These are phyloP conservation scores for Gynandropsis gynandra DNA, from an alignment of 345 rosid species.

Conservation along the genomic window DNA sequence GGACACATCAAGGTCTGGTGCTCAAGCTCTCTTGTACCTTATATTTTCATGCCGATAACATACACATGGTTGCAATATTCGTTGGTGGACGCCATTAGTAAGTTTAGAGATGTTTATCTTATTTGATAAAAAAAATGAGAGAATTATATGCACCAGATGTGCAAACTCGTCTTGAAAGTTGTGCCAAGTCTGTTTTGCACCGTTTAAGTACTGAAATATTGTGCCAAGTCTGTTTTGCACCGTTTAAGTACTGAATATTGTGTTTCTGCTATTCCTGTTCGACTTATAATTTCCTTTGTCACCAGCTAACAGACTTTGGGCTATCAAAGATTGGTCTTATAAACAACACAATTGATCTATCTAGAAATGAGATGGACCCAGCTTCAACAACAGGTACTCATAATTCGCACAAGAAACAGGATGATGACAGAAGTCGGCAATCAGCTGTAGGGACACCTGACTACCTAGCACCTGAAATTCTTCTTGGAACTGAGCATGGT, in stretches of 20 bases:
- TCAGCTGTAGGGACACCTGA: slow-evolving; percentile 89
- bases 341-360: slow-evolving; percentile 66
- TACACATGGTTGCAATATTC: neutral
- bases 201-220: slow-evolving; percentile 10
- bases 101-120: neutral
- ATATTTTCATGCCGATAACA: slow-evolving; percentile 8
- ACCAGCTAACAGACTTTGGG: slow-evolving; percentile 88
- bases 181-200: neutral
- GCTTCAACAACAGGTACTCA: slow-evolving; percentile 30
- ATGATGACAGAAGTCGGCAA: slow-evolving; percentile 39
- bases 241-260: slow-evolving; percentile 10
- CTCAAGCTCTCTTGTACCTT: slow-evolving; percentile 14
- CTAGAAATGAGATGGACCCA: slow-evolving; percentile 43
- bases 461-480: slow-evolving; percentile 88
- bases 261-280: slow-evolving; percentile 9
- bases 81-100: neutral
- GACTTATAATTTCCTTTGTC: slow-evolving; percentile 29
- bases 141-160: neutral
- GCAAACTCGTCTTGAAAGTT: neutral
- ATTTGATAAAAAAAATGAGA: slow-evolving; percentile 4
- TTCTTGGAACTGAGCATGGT: slow-evolving; percentile 86
- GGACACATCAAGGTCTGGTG: slow-evolving; percentile 78
- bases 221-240: slow-evolving; percentile 4
- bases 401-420: slow-evolving; percentile 33
- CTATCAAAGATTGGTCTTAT: slow-evolving; percentile 78